A percentile compares a stretch with the other conserved stretches of the same genome.
Evolutionary conservation across 192 early-diverging fungal species (phyloP).

Genomic region (Nowakowskiella sp.): DNA sequence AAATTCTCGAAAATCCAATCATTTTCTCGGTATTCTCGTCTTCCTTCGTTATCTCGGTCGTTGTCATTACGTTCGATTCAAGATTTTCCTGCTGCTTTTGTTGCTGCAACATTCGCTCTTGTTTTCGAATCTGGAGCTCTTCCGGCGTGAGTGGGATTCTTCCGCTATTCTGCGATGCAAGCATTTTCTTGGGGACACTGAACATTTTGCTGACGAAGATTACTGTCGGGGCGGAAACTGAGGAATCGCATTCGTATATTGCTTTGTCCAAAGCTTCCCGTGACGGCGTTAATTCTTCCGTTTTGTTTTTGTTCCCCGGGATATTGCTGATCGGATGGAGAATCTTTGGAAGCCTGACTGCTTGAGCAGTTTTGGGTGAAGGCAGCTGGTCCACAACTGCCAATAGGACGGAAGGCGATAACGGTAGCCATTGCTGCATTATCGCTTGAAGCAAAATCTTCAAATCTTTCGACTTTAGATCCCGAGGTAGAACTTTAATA

Average conservation of each 20-base stretch:
- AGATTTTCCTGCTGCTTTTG: conserved; percentile 10
- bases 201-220: conserved; percentile 94
- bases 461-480: conserved; percentile 79
- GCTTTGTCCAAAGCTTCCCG: conserved; percentile 63
- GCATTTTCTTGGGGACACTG: conserved; percentile 61
- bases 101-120: conserved; percentile 23
- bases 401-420: conserved; percentile 79
- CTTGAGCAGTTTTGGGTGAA: conserved; percentile 73
- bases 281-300: conserved; percentile 17
- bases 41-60: conserved; percentile 4
- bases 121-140: conserved; percentile 72
- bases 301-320: conserved; percentile 17
- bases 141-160: conserved; percentile 63
- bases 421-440: conserved; percentile 91
- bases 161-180: conserved; percentile 66
- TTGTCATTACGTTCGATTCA: conserved; percentile 16
- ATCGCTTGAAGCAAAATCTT: conserved; percentile 67
- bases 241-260: conserved; percentile 64
- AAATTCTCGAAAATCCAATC: conserved; percentile 90
- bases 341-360: conserved; percentile 67
- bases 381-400: conserved; percentile 85
- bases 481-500: conserved; percentile 84
- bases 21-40: conserved; percentile 56
- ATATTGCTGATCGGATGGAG: conserved; percentile 54
- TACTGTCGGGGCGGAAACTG: conserved; percentile 56